Evolutionary conservation across 208 protist genomes (phyloP).

Genomic region (Trypanosomatidae sp.): DNA sequence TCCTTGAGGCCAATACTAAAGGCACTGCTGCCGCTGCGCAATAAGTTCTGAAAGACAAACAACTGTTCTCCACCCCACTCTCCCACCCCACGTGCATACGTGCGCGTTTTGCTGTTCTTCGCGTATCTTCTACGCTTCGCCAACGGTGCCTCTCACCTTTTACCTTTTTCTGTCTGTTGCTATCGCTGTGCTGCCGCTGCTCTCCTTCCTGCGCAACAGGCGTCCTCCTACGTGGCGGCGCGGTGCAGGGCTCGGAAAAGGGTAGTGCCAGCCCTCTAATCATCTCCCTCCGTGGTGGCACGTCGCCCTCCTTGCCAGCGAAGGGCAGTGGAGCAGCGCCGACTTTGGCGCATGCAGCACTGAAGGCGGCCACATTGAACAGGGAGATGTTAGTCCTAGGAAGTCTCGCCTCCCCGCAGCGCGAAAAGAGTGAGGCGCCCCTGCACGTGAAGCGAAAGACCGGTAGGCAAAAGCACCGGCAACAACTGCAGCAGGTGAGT

Average conservation of each 20-base stretch:
- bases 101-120: not conserved
- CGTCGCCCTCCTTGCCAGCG: not conserved
- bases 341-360: not conserved
- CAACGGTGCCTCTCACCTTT: conserved; percentile 5
- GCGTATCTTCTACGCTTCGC: not conserved
- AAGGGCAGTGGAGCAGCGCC: not conserved
- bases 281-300: not conserved
- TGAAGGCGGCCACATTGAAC: not conserved
- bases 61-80: not conserved
- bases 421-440: conserved; percentile 14
- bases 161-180: conserved; percentile 15
- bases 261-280: not conserved
- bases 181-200: conserved; percentile 24
- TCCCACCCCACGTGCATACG: not conserved
- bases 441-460: conserved; percentile 5
- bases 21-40: not conserved
- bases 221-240: conserved; percentile 28
- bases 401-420: conserved; percentile 1
- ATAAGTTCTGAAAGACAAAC: not conserved
- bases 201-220: conserved; percentile 35
- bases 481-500: conserved; percentile 9
- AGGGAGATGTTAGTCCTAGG: not conserved
- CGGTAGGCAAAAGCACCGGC: not conserved
- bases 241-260: conserved; percentile 7
- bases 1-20: not conserved